Evolutionary conservation across 2,329 filamentous ascomycete species (phyloP), one percentile per base, ranked within the genome.

Genomic region (Penicillium vulpinum): DNA sequence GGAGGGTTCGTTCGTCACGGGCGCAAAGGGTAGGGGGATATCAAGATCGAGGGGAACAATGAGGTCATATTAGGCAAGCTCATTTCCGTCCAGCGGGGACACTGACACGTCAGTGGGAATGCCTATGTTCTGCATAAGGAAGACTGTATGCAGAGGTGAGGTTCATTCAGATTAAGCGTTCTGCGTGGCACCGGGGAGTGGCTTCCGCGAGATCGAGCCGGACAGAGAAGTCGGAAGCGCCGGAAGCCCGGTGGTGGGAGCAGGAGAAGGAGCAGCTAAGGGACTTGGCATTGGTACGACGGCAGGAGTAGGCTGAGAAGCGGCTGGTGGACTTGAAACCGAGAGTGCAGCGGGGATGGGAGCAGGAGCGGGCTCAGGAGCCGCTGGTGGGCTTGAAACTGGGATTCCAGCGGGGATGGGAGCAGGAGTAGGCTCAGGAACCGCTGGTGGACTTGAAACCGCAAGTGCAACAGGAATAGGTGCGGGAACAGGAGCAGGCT

Each of bases 181-280:
- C 69, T 84, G 82, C 35, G 81, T 81, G 6, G n/a, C n/a, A n/a
- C n/a, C n/a, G n/a, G 83, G 81, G 39, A 86, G 79, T 26, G 83
- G 82, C 70, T 86, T 85, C 54, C 83, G 79, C 62, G 73, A 77
- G 57, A 84, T 76, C 26, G 77, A 59, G 41, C 47, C 60, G 3
- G 70, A 38, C 75, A 69, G 54, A 72, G 73, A 54, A 65, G 70
- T 51, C 61, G 80, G 79, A 63, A 82, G 79, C 6, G 78, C 77
- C 61, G 70, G 69, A 13, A 70, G 67, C 8, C 64, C 62, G 22
- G 51, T 78, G 77, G 46, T 79, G 71, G 55, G 80, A n/a, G 60
- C 59, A 13, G 61, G 54, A 10, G 54, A 46, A 10, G 63, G 61
- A 16, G 60, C 64, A 21, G 69, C 70, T 6, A 71, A 56, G 3